Base-by-base conservation (phyloP, 345 rosid species). In the Aquilaria sinensis region DNA sequence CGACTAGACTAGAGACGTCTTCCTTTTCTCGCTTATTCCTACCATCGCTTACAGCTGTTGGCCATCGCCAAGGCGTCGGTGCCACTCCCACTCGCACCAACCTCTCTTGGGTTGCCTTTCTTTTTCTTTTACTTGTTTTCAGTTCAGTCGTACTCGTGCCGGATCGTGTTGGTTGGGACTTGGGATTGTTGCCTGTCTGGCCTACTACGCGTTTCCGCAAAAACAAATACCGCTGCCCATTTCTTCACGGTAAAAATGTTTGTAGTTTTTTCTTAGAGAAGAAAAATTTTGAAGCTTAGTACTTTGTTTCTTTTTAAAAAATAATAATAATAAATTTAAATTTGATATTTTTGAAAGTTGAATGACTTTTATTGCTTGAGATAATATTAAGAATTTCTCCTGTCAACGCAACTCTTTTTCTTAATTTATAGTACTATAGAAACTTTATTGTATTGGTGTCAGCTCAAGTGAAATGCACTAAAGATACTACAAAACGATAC, bases 41-140 rank as follows among this genome's bases (percentile, higher is more conserved):
- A 9, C 23, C 53, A 74, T 23, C 23, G 23, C 23, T 23, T 23
- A 23, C 79, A 78, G 86, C 86, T 76, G 81, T 81, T 32, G 30
- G 29, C 16, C 58, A 31, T 13, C 30, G 66, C 56, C 78, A 67
- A 63, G 60, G 60, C 70, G 83, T 81, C 86, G 86, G 86, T 78
- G 77, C 50, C 34, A 31, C 48, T 23, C 9, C 68, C 60, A 71
- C 55, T 59, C 31, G 51, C 2, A 7, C 51, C 56, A 32, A 23
- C 23, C 6, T 12, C 61, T n/a, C 34, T 31, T 30, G 37, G 16
- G 30, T 33, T 51, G 31, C 33, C 33, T 45, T 16, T 43, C 59
- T 23, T 23, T 23, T 23, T 23, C 23, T 23, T 23, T 23, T 23
- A 23, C 23, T 23, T 23, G 23, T 23, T 23, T 23, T 23, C 23